Evolutionary conservation across 257 asterid species (phyloP).

Genomic region (Solanum peruvianum): DNA sequence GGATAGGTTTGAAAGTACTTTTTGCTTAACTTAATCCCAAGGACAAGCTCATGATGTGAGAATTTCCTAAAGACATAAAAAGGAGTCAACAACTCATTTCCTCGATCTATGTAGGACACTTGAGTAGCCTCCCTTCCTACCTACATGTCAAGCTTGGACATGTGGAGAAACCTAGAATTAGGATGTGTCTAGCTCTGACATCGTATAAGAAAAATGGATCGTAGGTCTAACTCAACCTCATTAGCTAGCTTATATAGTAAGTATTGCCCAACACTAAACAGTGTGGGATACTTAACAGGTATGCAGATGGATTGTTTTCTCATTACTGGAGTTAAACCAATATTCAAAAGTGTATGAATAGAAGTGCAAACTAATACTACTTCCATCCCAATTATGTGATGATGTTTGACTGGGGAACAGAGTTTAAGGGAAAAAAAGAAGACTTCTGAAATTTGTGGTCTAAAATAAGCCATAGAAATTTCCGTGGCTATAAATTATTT

Average conservation of each 20-base stretch:
- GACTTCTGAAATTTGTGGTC: not conserved
- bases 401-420: not conserved
- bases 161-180: not conserved
- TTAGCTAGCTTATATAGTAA: not conserved
- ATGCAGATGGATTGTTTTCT: not conserved
- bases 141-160: not conserved
- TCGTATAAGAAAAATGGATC: not conserved
- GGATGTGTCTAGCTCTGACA: not conserved
- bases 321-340: not conserved
- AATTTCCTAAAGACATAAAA: not conserved
- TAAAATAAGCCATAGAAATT: not conserved
- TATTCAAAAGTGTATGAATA: not conserved
- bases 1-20: not conserved
- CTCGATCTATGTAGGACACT: not conserved
- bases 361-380: not conserved
- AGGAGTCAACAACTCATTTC: not conserved
- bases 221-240: not conserved
- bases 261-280: not conserved
- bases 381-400: not conserved
- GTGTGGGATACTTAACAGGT: not conserved
- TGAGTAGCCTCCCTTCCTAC: not conserved
- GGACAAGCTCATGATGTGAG: not conserved
- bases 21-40: not conserved
- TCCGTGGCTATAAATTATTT: not conserved
- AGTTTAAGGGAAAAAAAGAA: not conserved